These are phyloP conservation scores for Fusarium nematophilum DNA, from an alignment of 2,329 filamentous ascomycete species.

Conservation along the genomic window DNA sequence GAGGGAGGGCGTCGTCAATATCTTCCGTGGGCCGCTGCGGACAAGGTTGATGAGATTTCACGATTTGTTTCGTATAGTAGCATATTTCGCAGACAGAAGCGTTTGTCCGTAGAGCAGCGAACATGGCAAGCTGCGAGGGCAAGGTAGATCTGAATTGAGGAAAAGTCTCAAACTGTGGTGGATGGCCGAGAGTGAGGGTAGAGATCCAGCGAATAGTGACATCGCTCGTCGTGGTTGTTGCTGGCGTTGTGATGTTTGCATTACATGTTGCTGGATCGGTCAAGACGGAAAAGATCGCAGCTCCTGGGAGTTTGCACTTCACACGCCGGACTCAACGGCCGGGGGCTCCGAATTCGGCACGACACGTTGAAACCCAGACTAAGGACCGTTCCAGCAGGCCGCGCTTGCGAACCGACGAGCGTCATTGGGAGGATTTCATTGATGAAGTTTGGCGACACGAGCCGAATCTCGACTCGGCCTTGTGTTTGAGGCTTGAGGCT, in stretches of 20 bases:
- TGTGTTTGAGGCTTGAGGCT: not conserved
- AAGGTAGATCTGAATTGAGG: conserved; percentile 11
- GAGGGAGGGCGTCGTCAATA: not conserved
- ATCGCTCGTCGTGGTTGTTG: not conserved
- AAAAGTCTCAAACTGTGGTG: not conserved
- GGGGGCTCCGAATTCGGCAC: too few relatives aligned
- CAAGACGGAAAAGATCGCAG: too few relatives aligned
- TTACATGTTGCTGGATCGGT: too few relatives aligned
- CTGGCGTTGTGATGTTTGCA: not conserved
- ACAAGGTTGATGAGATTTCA: conserved; percentile 2
- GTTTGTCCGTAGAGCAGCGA: not conserved
- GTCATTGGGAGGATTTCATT: too few relatives aligned
- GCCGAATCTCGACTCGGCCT: not conserved
- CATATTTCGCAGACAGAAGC: not conserved
- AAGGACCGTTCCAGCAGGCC: too few relatives aligned
- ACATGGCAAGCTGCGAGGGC: not conserved
- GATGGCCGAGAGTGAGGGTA: not conserved
- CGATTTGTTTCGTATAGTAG: conserved; percentile 16
- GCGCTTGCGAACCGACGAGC: too few relatives aligned
- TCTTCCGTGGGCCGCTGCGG: not conserved
- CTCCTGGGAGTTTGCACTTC: too few relatives aligned
- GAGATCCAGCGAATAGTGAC: not conserved
- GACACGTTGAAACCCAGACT: too few relatives aligned
- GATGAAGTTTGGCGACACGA: too few relatives aligned
- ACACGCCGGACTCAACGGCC: too few relatives aligned